A percentile compares a stretch with the other conserved stretches of the same genome.
Evolutionary conservation across 495 filamentous ascomycete genomes (phyloP).

Genomic region (Penicillium chermesinum): DNA sequence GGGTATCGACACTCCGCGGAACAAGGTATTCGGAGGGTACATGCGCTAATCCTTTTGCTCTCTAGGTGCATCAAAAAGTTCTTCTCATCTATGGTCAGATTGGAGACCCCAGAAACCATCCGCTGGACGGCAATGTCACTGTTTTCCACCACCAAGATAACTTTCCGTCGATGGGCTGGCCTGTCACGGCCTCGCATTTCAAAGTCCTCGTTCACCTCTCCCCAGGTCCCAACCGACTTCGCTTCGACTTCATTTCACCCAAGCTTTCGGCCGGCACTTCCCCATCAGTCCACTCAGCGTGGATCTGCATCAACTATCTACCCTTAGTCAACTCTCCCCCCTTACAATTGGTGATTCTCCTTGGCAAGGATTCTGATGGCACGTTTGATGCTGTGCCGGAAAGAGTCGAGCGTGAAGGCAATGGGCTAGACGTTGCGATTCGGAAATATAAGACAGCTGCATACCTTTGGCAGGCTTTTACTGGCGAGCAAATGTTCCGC

Average conservation of each 20-base stretch:
- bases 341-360: constrained; percentile 75
- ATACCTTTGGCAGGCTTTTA: constrained; percentile 94
- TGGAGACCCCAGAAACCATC: constrained; percentile 63
- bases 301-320: constrained; percentile 77
- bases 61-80: constrained; percentile 83
- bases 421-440: constrained; percentile 70
- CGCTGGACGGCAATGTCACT: constrained; percentile 73
- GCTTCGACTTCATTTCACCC: constrained; percentile 79
- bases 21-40: neutral
- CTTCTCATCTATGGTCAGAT: constrained; percentile 75
- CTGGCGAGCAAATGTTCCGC: constrained; percentile 88
- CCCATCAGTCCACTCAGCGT: constrained; percentile 68
- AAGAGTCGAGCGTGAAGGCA: constrained; percentile 69
- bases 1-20: constrained; percentile 53
- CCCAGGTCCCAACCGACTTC: constrained; percentile 78
- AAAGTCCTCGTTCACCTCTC: constrained; percentile 84
- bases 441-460: constrained; percentile 86
- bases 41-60: neutral
- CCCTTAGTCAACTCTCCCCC: constrained; percentile 71
- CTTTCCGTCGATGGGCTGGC: constrained; percentile 77
- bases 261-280: constrained; percentile 67
- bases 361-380: constrained; percentile 82
- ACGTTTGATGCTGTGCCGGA: constrained; percentile 81
- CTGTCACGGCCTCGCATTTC: constrained; percentile 80
- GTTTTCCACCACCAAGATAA: constrained; percentile 77